Evolutionary conservation across 495 filamentous ascomycete genomes (phyloP).

Genomic region (Aspergillus heteromorphus): DNA sequence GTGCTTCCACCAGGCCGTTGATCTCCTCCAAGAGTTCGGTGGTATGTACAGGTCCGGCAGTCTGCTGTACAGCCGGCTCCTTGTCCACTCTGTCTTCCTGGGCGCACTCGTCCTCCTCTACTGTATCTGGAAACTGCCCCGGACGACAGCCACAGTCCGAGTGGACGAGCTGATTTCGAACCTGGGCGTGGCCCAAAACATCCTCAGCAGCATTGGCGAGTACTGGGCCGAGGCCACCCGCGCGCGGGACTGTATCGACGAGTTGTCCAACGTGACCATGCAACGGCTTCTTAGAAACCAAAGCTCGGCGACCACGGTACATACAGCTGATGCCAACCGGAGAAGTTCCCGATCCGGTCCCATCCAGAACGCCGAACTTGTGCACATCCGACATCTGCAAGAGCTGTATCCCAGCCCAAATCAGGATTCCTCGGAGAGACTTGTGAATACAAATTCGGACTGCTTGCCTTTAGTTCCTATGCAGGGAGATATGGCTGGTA

Average conservation of each 20-base stretch:
- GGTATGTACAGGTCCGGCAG: constrained; percentile 30
- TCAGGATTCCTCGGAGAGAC: background rate
- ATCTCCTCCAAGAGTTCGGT: constrained; percentile 28
- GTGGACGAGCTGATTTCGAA: constrained; percentile 35
- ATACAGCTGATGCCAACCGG: background rate
- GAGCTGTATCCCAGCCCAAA: background rate
- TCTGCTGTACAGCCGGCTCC: constrained; percentile 35
- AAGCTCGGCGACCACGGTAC: background rate
- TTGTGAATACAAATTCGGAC: background rate
- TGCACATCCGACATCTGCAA: background rate
- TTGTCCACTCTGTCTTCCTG: constrained; percentile 39
- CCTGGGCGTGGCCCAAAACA: constrained; percentile 31
- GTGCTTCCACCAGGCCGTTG: constrained; percentile 35
- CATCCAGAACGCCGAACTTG: background rate
- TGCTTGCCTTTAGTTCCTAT: background rate
- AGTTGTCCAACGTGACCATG: constrained; percentile 33
- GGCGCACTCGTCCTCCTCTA: constrained; percentile 38
- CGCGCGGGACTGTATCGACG: constrained; percentile 39
- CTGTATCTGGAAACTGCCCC: constrained; percentile 35
- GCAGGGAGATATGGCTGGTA: background rate
- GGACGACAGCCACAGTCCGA: constrained; percentile 27
- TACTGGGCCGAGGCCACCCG: constrained; percentile 41
- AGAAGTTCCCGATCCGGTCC: constrained; percentile 2
- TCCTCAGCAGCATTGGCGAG: constrained; percentile 44
- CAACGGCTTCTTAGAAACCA: constrained; percentile 32